Conservation (phyloP, 176 grass and related monocot genomes). For the Lolium rigidum region DNA sequence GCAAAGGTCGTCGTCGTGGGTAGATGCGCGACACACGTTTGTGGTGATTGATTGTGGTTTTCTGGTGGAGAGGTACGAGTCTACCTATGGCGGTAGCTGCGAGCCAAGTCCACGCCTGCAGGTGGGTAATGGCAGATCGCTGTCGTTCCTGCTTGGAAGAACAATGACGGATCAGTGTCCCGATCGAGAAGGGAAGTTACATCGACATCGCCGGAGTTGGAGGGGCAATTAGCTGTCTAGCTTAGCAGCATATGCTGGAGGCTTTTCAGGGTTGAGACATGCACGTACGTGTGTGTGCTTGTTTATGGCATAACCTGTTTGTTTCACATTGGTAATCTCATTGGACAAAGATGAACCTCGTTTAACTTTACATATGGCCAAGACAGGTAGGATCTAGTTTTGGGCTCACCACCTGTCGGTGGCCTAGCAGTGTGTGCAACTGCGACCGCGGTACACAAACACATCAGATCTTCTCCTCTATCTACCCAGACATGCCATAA, state of each 20-base stretch:
- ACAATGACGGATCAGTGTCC: conserved; percentile 24
- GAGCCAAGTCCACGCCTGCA: too few relatives aligned
- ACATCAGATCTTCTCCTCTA: not conserved
- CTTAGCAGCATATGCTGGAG: not conserved
- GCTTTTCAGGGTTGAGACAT: conserved; percentile 3
- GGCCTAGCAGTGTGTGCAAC: not conserved
- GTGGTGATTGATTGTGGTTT: not conserved
- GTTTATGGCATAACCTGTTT: conserved; percentile 3
- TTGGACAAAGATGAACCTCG: not conserved
- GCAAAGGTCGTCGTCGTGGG: not conserved
- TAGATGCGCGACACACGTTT: conserved; percentile 17
- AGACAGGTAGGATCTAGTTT: not conserved
- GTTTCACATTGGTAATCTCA: not conserved
- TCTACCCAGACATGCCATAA: not conserved
- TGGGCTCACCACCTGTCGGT: not conserved
- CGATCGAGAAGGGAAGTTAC: conserved; percentile 17
- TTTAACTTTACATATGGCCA: not conserved
- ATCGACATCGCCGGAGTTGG: conserved; percentile 24
- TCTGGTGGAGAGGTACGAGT: conserved; percentile 32
- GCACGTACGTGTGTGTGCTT: not conserved
- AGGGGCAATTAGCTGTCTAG: conserved; percentile 2
- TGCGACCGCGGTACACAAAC: not conserved
- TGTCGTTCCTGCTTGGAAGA: not conserved
- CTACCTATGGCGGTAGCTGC: not conserved
- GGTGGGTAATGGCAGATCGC: not conserved